Conservation (phyloP, 768 basidiomycete genomes). For the Termitomyces sp. region DNA sequence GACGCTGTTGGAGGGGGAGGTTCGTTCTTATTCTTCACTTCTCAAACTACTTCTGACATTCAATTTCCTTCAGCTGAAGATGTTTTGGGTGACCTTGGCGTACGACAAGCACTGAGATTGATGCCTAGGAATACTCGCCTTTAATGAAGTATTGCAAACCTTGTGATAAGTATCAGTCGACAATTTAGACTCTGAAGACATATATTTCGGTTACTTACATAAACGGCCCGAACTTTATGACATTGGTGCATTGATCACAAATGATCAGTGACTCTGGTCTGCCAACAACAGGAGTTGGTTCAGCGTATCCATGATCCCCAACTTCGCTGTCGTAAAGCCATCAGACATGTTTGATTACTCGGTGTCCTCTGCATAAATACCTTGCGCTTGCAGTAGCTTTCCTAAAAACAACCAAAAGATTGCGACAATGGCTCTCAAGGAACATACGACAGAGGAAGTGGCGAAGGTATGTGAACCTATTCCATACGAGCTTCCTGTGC, state of each 20-base stretch:
- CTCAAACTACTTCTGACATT: neutral
- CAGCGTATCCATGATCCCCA: neutral
- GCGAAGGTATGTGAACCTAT: slow-evolving; percentile 6
- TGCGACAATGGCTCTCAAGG: slow-evolving; percentile 9
- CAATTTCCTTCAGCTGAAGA: slow-evolving; percentile 45
- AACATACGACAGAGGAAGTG: slow-evolving; percentile 17
- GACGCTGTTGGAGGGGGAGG: slow-evolving; percentile 34
- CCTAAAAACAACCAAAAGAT: neutral
- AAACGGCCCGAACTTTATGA: neutral
- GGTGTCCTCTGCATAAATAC: slow-evolving; percentile 9
- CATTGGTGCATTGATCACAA: neutral
- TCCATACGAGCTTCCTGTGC: neutral
- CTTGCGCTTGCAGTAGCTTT: neutral
- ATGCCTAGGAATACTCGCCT: slow-evolving; percentile 63
- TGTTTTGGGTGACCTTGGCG: slow-evolving; percentile 70
- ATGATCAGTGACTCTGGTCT: neutral
- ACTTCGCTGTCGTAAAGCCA: neutral
- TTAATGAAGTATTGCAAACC: slow-evolving; percentile 17
- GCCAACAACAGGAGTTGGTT: no score
- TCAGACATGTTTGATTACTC: slow-evolving; percentile 8
- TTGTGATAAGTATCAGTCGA: neutral
- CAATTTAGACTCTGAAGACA: neutral
- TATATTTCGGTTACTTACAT: neutral
- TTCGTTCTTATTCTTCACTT: neutral
- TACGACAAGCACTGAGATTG: slow-evolving; percentile 65